Evolutionary conservation across 2,329 filamentous ascomycete genomes (phyloP), one percentile per base, ranked within the genome.

Genomic region (Colletotrichum nymphaeae): DNA sequence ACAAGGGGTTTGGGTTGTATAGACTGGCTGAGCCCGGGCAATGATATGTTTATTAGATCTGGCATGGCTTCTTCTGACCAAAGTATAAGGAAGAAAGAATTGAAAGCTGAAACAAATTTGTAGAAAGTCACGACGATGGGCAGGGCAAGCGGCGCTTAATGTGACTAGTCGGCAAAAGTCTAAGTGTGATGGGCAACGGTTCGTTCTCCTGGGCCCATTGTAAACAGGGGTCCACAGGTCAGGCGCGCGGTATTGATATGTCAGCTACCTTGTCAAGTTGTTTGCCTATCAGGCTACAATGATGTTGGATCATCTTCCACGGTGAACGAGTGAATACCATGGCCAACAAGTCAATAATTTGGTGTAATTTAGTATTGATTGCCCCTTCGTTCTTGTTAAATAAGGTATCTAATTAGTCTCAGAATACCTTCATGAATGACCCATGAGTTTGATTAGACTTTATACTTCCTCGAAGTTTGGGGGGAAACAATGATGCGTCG

Each of bases 171-270:
- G 49, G 59, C 14, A 12, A 46, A 57, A 35, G 35, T 30, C 12
- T 19, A 30, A 57, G 14, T 22, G 19, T 30, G 12, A 6, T 49
- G 30, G 30, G 16, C 28, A 28, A 58, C 9, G n/a, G 12, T 32
- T 42, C 19, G n/a, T 53, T 14, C 57, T 37, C 14, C 22, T 14
- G 22, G 46, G 30, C 16, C 30, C 56, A 49, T 42, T 59, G 4
- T 9, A n/a, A 62, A 24, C 35, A 32, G 63, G 56, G 42, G 56
- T 56, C n/a, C 24, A 24, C 42, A n/a, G 35, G 19, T 42, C 28
- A 62, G 52, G 49, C 62, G 46, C 53, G 35, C 59, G 55, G 59
- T 58, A 68, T 49, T 8, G 42, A 49, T 24, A 28, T 60, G 42
- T 30, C 42, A 72, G 32, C 52, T 35, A 19, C 42, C 42, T 46